phyloP scores from a whole-genome alignment of 306 rosid species.

The Dalbergia cochinchinensis region DNA sequence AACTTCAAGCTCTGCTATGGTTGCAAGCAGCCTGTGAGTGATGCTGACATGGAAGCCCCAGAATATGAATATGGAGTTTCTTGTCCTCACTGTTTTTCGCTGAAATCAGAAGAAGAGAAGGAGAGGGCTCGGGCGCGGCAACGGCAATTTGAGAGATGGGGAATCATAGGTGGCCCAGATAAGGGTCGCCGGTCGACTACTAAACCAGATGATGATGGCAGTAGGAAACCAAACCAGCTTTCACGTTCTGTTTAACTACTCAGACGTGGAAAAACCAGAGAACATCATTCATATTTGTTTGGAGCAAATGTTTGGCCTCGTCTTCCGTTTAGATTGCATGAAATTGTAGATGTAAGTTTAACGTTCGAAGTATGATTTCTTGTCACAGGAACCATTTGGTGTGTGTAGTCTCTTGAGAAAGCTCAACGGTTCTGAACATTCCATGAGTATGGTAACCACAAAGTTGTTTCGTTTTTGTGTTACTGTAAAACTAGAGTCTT shows the following conservation, averaged over 20 bases:
- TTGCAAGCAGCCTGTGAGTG: slow-evolving; percentile 94
- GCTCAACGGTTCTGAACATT: slow-evolving; percentile 10
- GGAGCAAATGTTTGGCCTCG: slow-evolving; percentile 10
- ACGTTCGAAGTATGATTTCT: slow-evolving; percentile 16
- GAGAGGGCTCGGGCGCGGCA: slow-evolving; percentile 97
- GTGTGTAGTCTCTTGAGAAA: slow-evolving; percentile 7
- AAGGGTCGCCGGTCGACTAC: slow-evolving; percentile 66
- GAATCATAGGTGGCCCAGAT: slow-evolving; percentile 91
- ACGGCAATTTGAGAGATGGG: slow-evolving; percentile 88
- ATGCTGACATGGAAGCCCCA: slow-evolving; percentile 86
- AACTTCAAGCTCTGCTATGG: slow-evolving; percentile 94
- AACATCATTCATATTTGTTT: slow-evolving; percentile 30
- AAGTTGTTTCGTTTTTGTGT: background rate
- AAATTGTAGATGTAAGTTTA: background rate
- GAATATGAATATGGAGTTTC: slow-evolving; percentile 83
- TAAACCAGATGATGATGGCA: slow-evolving; percentile 31
- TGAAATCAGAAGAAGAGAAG: slow-evolving; percentile 86
- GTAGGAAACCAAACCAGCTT: slow-evolving; percentile 49
- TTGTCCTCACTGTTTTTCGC: slow-evolving; percentile 77
- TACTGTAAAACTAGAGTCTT: background rate
- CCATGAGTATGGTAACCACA: slow-evolving; percentile 19
- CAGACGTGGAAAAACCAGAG: background rate
- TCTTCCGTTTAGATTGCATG: background rate
- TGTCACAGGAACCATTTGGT: slow-evolving; percentile 15
- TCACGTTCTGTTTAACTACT: slow-evolving; percentile 59